phyloP scores from a whole-genome alignment of 371 early-diverging fungal genomes.

The Rhizopus stolonifer region DNA sequence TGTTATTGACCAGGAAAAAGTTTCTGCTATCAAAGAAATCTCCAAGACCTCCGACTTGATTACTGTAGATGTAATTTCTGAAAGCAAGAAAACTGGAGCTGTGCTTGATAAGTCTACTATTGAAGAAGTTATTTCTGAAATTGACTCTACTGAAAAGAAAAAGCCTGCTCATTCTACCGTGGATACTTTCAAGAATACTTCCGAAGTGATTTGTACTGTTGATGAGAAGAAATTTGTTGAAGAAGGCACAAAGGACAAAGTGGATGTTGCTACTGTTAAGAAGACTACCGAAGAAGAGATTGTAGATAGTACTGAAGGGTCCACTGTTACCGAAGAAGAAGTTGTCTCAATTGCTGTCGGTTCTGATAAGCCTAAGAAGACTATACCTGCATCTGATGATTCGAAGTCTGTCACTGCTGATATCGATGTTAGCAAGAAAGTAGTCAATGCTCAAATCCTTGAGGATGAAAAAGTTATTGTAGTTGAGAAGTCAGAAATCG shows the following conservation, averaged over 20 bases:
- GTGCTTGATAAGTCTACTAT: background rate
- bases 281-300: background rate
- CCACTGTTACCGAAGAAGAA: background rate
- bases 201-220: too few species aligned
- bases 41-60: background rate
- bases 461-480: background rate
- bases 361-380: background rate
- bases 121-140: background rate
- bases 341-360: background rate
- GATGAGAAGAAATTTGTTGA: too few species aligned
- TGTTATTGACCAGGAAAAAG: background rate
- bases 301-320: background rate
- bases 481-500: background rate
- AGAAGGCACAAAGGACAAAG: too few species aligned
- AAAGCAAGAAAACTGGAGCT: background rate
- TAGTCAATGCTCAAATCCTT: background rate
- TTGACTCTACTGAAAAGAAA: background rate
- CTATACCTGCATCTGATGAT: background rate
- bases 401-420: background rate
- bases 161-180: too few species aligned
- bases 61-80: constrained; percentile 6
- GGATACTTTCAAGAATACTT: too few species aligned
- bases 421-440: background rate
- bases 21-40: too few species aligned
- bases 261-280: too few species aligned